Percentiles rank a stretch among this genome's conserved stretches.
Evolutionary conservation across 2,329 filamentous ascomycete genomes (phyloP).

Genomic region (Exophiala viscosa): DNA sequence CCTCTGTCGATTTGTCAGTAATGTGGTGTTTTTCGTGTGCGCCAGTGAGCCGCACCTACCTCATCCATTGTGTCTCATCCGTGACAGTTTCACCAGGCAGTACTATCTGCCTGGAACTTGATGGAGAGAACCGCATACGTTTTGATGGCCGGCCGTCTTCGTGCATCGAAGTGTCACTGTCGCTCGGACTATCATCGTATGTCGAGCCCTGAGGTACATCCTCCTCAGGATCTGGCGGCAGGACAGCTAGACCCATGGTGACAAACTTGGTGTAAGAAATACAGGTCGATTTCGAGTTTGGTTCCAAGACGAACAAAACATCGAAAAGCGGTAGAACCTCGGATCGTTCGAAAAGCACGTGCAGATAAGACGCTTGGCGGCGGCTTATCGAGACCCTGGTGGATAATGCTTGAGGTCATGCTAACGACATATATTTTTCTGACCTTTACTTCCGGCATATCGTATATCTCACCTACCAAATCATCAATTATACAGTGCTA

Average conservation of each 20-base stretch:
- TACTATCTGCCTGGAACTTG: constrained; percentile 55
- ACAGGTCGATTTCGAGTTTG: not conserved
- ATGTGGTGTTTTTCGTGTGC: constrained; percentile 43
- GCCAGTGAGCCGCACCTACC: constrained; percentile 8
- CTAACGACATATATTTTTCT: not conserved
- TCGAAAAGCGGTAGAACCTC: constrained; percentile 1
- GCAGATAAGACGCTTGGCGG: constrained; percentile 11
- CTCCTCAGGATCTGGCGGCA: constrained; percentile 47
- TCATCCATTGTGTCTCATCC: constrained; percentile 94
- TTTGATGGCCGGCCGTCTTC: constrained; percentile 43
- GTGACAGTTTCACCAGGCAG: constrained; percentile 89
- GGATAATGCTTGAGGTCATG: constrained; percentile 4
- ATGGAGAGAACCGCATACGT: constrained; percentile 35
- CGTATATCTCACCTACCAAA: not conserved
- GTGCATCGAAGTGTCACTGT: constrained; percentile 48
- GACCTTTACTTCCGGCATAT: not conserved
- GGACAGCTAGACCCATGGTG: constrained; percentile 58
- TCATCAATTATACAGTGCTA: not conserved
- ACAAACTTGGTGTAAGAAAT: not conserved
- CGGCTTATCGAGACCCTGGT: constrained; percentile 1
- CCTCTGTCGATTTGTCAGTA: constrained; percentile 54
- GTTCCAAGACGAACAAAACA: not conserved
- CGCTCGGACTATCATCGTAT: constrained; percentile 39
- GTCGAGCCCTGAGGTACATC: constrained; percentile 32
- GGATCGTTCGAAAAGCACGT: constrained; percentile 2